Base-by-base conservation (phyloP, 257 asterid genomes). In the Nicotiana otophora region DNA sequence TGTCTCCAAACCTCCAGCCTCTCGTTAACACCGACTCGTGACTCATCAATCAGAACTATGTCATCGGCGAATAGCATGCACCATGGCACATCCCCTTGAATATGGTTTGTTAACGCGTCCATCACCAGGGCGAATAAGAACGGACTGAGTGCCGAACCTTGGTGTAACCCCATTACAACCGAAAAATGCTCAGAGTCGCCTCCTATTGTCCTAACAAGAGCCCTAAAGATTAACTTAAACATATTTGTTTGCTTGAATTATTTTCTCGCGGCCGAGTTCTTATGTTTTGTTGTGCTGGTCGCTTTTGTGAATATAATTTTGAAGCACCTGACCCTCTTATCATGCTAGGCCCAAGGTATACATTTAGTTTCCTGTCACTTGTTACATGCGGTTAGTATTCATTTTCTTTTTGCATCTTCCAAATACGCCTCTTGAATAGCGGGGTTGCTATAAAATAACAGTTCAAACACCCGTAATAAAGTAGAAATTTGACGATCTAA, bases 361-460 rank as follows among this genome's bases (percentile, higher is more conserved):
- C 61, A 48, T 48, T 23, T 23, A 4, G 23, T 19, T 23, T 74
- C 51, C 57, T 74, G 62, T 48, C 39, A 74, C 62, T 26, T 48
- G 61, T 26, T 48, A 23, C 61, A 23, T 23, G 79, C 23, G 5
- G 39, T 14, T 23, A 16, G 23, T 74, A 48, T 48, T 23, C 39
- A 74, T 74, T 74, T 74, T 23, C 79, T 74, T 74, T 74, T 46
- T 72, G 62, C 61, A 48, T 74, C 42, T 74, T 74, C 23, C 39
- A 74, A 23, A 48, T 33, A 69, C 20, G 78, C 34, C 34, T 70
- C 58, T 42, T 42, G 57, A n/a, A 42, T 39, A 70, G 3, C n/a
- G n/a, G 33, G 60, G 34, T 42, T 34, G 42, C 72, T 30, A 64
- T n/a, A n/a, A 42, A 23, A 46, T 74, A 14, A 14, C 20, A 23